A percentile compares a stretch with the other conserved stretches of the same genome.
Evolutionary conservation across 768 basidiomycete genomes (phyloP).

Genomic region (Mycena indigotica): DNA sequence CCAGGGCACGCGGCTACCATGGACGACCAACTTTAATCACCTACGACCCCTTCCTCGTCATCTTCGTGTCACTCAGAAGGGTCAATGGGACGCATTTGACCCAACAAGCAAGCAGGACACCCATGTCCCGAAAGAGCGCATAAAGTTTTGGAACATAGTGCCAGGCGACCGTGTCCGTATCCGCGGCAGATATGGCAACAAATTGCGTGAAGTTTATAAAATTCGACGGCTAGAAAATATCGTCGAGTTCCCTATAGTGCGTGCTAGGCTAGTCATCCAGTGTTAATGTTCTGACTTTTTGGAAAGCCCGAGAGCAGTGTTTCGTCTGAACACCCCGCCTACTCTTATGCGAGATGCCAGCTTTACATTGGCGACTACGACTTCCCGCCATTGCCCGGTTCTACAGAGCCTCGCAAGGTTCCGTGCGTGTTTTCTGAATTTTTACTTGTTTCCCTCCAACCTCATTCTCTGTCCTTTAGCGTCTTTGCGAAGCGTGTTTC

Average conservation of each 20-base stretch:
- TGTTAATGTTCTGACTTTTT: background rate
- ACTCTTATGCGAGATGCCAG: constrained; percentile 76
- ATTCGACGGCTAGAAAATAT: constrained; percentile 60
- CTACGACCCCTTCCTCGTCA: constrained; percentile 16
- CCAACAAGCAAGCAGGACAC: background rate
- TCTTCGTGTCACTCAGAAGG: background rate
- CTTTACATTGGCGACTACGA: constrained; percentile 71
- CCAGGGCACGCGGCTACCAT: constrained; percentile 15
- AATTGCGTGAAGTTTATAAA: constrained; percentile 68
- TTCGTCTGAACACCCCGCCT: constrained; percentile 3
- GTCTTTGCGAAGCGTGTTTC: constrained; percentile 78
- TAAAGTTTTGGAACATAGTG: constrained; percentile 86
- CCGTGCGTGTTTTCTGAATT: constrained; percentile 50
- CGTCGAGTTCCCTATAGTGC: constrained; percentile 11
- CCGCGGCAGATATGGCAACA: constrained; percentile 61
- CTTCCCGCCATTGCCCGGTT: constrained; percentile 48
- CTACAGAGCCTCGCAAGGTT: constrained; percentile 38
- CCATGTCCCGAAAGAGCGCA: constrained; percentile 56
- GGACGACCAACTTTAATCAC: constrained; percentile 23
- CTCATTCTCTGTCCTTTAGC: constrained; percentile 37
- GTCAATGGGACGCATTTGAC: constrained; percentile 11
- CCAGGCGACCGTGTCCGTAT: constrained; percentile 80
- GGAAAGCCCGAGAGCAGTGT: constrained; percentile 4
- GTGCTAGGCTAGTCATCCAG: background rate
- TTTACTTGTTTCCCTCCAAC: constrained; percentile 3